phyloP scores from a whole-genome alignment of 441 rosid species.

The Gossypium trilobum region DNA sequence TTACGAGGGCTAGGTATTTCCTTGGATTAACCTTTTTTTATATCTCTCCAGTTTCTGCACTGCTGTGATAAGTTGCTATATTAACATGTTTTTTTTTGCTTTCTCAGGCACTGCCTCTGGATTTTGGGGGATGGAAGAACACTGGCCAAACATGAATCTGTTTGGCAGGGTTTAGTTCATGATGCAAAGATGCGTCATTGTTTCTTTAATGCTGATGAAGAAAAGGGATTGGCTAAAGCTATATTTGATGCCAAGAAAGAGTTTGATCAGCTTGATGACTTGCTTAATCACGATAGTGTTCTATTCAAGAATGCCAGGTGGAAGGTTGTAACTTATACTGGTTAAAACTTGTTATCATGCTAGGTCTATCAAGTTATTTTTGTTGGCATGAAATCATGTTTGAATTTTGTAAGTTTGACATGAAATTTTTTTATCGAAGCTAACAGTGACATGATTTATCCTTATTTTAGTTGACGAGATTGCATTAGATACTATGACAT shows the following conservation, averaged over 20 bases:
- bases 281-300: slow-evolving; percentile 26
- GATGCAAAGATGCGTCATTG: slow-evolving; percentile 36
- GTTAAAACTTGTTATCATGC: not conserved
- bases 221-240: slow-evolving; percentile 29
- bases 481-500: not conserved
- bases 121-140: slow-evolving; percentile 37
- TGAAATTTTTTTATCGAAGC: not conserved
- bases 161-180: slow-evolving; percentile 28
- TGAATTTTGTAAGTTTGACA: not conserved
- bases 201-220: slow-evolving; percentile 38
- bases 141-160: slow-evolving; percentile 20
- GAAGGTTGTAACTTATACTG: slow-evolving; percentile 27
- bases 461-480: not conserved
- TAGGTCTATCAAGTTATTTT: not conserved
- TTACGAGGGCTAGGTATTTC: slow-evolving; percentile 36
- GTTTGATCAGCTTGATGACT: slow-evolving; percentile 27
- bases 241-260: slow-evolving; percentile 31
- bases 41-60: not conserved
- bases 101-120: slow-evolving; percentile 25
- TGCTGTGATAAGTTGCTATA: not conserved
- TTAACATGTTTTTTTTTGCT: not conserved
- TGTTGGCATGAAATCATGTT: not conserved
- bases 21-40: not conserved
- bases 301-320: slow-evolving; percentile 34
- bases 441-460: not conserved